phyloP scores from a whole-genome alignment of 345 rosid species.

The Pistacia vera region DNA sequence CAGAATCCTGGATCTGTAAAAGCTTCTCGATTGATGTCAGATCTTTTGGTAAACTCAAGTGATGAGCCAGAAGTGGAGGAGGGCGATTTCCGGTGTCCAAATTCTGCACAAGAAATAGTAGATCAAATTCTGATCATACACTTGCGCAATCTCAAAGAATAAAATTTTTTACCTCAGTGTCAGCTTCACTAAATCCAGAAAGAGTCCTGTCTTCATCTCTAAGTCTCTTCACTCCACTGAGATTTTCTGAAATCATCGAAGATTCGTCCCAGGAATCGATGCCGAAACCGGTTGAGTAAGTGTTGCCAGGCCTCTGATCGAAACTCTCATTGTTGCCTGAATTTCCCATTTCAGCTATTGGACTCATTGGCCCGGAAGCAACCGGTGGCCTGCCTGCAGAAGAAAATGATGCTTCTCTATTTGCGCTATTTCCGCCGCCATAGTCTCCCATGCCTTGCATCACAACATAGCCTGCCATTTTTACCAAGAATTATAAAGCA shows the following conservation, averaged over 20 bases:
- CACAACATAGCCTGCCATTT: slow-evolving; percentile 54
- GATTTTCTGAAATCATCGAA: slow-evolving; percentile 32
- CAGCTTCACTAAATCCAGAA: slow-evolving; percentile 53
- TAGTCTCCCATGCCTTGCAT: slow-evolving; percentile 62
- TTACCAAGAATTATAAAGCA: background rate
- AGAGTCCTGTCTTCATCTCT: slow-evolving; percentile 53
- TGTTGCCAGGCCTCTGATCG: slow-evolving; percentile 29
- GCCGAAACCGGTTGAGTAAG: slow-evolving; percentile 34
- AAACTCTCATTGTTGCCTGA: slow-evolving; percentile 32
- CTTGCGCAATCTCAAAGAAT: background rate
- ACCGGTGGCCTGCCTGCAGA: slow-evolving; percentile 47
- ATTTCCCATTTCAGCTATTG: slow-evolving; percentile 57
- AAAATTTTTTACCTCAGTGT: slow-evolving; percentile 45
- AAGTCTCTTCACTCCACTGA: slow-evolving; percentile 27
- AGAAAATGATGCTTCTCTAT: slow-evolving; percentile 40
- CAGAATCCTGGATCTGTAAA: slow-evolving; percentile 68
- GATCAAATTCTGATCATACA: background rate
- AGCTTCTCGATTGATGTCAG: slow-evolving; percentile 60
- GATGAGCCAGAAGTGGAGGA: slow-evolving; percentile 63
- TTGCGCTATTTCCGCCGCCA: slow-evolving; percentile 39
- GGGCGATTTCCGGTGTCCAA: slow-evolving; percentile 50
- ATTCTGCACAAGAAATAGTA: slow-evolving; percentile 33
- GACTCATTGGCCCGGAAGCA: slow-evolving; percentile 44
- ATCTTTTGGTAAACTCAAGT: slow-evolving; percentile 89
- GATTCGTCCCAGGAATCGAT: slow-evolving; percentile 55